These are phyloP conservation scores for Cruciata laevipes DNA, from an alignment of 257 asterid genomes.

Conservation along the genomic window DNA sequence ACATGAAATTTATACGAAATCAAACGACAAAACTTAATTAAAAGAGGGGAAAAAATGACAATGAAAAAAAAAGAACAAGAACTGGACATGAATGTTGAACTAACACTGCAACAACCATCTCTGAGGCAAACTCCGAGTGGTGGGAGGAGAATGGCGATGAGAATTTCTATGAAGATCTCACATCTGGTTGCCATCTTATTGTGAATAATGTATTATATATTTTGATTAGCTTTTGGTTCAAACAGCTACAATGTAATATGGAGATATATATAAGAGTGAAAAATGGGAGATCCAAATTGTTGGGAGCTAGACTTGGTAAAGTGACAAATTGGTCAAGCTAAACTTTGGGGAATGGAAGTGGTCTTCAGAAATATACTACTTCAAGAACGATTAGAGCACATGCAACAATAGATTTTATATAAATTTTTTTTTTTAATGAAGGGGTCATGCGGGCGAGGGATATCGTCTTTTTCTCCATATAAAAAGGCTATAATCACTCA, in stretches of 20 bases:
- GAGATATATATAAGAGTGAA: not conserved
- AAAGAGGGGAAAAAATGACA: not conserved
- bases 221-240: too few species aligned
- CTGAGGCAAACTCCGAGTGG: conserved; percentile 33
- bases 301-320: not conserved
- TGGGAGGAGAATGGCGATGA: conserved; percentile 28
- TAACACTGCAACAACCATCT: conserved; percentile 33
- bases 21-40: too few species aligned
- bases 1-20: not conserved
- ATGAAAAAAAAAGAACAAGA: too few species aligned
- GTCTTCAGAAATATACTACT: not conserved
- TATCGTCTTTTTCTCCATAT: too few species aligned
- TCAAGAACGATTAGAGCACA: too few species aligned
- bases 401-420: too few species aligned
- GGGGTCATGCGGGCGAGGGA: too few species aligned
- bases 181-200: conserved; percentile 42
- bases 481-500: too few species aligned
- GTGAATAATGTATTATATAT: too few species aligned
- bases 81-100: not conserved
- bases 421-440: too few species aligned
- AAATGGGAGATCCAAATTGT: not conserved
- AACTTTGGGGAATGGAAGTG: not conserved
- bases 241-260: not conserved
- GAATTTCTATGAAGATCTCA: conserved; percentile 32
- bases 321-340: conserved; percentile 2